phyloP scores from a whole-genome alignment of 495 filamentous ascomycete genomes.

The Echria macrotheca region DNA sequence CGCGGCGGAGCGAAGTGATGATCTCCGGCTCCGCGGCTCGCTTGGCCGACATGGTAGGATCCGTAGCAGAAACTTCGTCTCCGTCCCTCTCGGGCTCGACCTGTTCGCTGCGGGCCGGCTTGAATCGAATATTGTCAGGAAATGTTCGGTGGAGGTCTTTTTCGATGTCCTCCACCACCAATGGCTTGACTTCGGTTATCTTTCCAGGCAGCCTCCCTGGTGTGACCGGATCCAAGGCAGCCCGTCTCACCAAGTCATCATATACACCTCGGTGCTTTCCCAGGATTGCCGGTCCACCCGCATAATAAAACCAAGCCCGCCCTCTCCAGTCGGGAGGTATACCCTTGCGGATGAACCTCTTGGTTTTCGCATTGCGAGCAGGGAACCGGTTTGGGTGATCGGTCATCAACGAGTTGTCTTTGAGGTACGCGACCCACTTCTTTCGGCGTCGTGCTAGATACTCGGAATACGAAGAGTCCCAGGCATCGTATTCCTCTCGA shows the following conservation, averaged over 20 bases:
- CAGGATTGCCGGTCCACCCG: constrained; percentile 75
- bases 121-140: constrained; percentile 90
- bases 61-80: no score
- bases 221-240: constrained; percentile 17
- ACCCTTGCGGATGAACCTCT: constrained; percentile 89
- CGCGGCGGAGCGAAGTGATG: constrained; percentile 72
- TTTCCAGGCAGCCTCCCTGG: constrained; percentile 13
- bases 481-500: constrained; percentile 71
- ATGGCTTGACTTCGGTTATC: constrained; percentile 47
- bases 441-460: constrained; percentile 62
- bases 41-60: no score
- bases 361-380: constrained; percentile 70
- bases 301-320: constrained; percentile 95
- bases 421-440: constrained; percentile 78
- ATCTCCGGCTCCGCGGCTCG: constrained; percentile 64
- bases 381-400: constrained; percentile 74
- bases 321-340: constrained; percentile 90
- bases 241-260: constrained; percentile 55
- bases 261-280: constrained; percentile 71
- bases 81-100: constrained; percentile 10
- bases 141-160: constrained; percentile 94
- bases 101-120: constrained; percentile 40
- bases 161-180: constrained; percentile 88
- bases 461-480: constrained; percentile 65
- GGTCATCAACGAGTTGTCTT: constrained; percentile 67